Evolutionary conservation across 1,284 basidiomycete species (phyloP).

Genomic region (Ceratobasidium sp.): DNA sequence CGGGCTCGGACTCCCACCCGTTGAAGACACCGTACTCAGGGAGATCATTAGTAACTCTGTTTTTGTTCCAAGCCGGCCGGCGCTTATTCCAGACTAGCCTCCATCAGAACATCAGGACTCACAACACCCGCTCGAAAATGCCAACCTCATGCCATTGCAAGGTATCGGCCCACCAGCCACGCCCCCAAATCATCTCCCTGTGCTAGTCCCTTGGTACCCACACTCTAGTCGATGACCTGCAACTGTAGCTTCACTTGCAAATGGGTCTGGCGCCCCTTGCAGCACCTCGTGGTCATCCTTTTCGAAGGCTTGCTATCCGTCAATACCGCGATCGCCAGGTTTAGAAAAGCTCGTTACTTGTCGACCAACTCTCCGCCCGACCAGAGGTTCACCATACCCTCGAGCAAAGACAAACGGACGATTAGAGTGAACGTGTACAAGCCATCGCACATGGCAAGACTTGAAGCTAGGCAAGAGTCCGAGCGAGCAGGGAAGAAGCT

Average conservation of each 20-base stretch:
- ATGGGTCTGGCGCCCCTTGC: neutral
- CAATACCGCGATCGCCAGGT: neutral
- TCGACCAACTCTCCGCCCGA: constrained; percentile 17
- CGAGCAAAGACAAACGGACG: neutral
- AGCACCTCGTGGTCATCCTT: neutral
- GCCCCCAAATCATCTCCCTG: too few relatives aligned
- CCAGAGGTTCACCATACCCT: neutral
- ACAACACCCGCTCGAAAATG: too few relatives aligned
- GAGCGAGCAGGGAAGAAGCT: neutral
- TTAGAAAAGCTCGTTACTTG: neutral
- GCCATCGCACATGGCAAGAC: neutral
- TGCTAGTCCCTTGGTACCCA: neutral
- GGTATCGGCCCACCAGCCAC: too few relatives aligned
- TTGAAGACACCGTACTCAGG: neutral
- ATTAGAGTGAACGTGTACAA: constrained; percentile 18
- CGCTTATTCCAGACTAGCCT: too few relatives aligned
- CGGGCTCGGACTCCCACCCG: neutral
- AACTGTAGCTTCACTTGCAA: constrained; percentile 8
- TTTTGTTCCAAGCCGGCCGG: too few relatives aligned
- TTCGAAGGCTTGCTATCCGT: neutral
- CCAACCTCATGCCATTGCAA: too few relatives aligned
- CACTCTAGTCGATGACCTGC: neutral
- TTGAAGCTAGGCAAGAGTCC: constrained; percentile 6
- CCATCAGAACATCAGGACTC: too few relatives aligned
- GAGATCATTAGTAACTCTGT: neutral